Base-by-base conservation (phyloP, 2,329 filamentous ascomycete genomes). In the Fusarium fracticaudum region DNA sequence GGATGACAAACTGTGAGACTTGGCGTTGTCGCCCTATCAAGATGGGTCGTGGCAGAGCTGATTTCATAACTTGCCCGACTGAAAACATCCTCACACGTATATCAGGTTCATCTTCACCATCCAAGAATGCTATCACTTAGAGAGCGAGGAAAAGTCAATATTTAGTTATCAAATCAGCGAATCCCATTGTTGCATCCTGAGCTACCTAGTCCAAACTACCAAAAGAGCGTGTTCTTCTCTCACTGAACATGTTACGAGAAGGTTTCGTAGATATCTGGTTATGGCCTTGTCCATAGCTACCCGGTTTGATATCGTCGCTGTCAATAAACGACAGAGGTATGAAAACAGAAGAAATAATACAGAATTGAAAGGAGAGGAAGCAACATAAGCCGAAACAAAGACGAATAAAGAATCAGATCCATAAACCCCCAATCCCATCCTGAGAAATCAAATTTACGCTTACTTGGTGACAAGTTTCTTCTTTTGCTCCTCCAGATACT, bases 401-500 rank as follows among this genome's bases (percentile, higher is more conserved):
- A 40, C 31, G 44, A 53, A 66, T 26, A 26, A 53, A 53, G 31
- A 67, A 62, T 26, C 38, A 69, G 54, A 67, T 64, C 76, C 75
- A 64, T 72, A 72, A 72, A 76, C 71, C 75, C 74, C 70, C 67
- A 47, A 64, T 71, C 64, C 75, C 64, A 60, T 62, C 58, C 69
- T 59, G 55, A 65, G 51, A 69, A 70, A 71, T 70, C 65, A 73
- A 60, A 63, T 51, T 57, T 58, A 53, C 51, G 51, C 72, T 78
- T 80, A 86, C 79, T 86, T 84, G 71, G 79, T 80, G 59, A 74
- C 64, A 64, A 79, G 71, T 78, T 81, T 84, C 77, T 83, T 84
- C 77, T 86, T 83, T 79, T 88, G 86, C 78, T 90, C 90, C 71
- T 88, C 87, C 59, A 90, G 82, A 75, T 89, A 92, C 81, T 98